These are phyloP conservation scores for Penicillium canariense DNA, from an alignment of 495 filamentous ascomycete genomes.

Conservation along the genomic window DNA sequence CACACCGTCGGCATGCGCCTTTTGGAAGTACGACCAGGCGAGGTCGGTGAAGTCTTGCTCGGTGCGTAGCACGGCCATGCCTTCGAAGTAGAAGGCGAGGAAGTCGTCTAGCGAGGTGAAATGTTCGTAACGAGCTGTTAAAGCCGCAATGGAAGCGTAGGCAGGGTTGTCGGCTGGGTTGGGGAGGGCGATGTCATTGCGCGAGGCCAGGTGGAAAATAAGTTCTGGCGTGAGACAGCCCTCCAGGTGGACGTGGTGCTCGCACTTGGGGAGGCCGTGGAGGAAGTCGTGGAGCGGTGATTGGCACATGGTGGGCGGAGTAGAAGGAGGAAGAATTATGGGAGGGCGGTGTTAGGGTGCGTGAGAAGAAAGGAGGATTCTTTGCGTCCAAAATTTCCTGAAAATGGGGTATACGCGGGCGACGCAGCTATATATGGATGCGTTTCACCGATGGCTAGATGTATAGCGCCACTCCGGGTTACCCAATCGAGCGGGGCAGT, in stretches of 20 bases:
- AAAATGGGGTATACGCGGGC: not conserved
- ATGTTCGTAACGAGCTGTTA: constrained; percentile 56
- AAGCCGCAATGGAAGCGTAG: constrained; percentile 57
- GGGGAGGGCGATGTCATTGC: constrained; percentile 62
- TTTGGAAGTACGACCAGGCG: constrained; percentile 68
- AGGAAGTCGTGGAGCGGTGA: constrained; percentile 57
- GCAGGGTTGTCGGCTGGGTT: constrained; percentile 46
- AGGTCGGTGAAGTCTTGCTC: constrained; percentile 68
- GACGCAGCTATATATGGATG: not conserved
- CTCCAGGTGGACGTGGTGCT: constrained; percentile 78
- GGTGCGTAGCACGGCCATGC: constrained; percentile 63
- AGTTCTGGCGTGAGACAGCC: constrained; percentile 65
- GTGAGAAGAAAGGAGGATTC: not conserved
- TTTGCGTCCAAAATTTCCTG: not conserved
- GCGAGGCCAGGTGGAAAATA: constrained; percentile 64
- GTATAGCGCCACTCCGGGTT: constrained; percentile 1
- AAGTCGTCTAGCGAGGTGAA: constrained; percentile 77
- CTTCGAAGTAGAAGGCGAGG: constrained; percentile 74
- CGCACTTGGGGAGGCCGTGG: constrained; percentile 67
- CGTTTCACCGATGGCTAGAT: constrained; percentile 2
- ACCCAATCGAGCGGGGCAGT: constrained; percentile 14
- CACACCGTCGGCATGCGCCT: constrained; percentile 62
- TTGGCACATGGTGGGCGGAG: constrained; percentile 32
- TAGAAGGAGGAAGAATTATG: not conserved
- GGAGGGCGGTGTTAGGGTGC: not conserved